These are phyloP conservation scores for Glomus cerebriforme DNA, from an alignment of 192 early-diverging fungal species.

Conservation along the genomic window DNA sequence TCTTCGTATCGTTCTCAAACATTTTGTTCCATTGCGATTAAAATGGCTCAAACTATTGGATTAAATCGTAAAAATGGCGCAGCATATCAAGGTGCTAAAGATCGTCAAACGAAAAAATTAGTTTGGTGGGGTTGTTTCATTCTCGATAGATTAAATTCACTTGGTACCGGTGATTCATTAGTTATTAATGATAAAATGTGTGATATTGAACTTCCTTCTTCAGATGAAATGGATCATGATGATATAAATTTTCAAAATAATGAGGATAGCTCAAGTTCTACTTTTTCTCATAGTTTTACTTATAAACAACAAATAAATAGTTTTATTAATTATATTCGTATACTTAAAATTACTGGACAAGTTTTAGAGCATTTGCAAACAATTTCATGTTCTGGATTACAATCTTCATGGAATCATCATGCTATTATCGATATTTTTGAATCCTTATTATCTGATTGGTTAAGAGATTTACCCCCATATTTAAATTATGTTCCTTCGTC, in stretches of 20 bases:
- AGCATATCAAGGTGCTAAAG: background rate
- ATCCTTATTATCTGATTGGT: constrained; percentile 43
- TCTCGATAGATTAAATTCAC: constrained; percentile 33
- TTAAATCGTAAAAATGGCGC: constrained; percentile 35
- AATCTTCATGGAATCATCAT: constrained; percentile 39
- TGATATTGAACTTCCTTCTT: constrained; percentile 31
- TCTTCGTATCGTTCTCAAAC: constrained; percentile 42
- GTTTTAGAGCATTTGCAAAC: constrained; percentile 49
- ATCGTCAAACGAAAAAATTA: constrained; percentile 30
- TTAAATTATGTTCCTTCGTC: constrained; percentile 38
- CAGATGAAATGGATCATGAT: constrained; percentile 20
- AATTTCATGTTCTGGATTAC: background rate
- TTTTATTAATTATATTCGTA: constrained; percentile 51
- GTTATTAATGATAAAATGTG: constrained; percentile 42
- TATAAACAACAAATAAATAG: constrained; percentile 18
- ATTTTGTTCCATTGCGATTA: constrained; percentile 46
- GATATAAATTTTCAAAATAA: background rate
- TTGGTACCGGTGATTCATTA: constrained; percentile 51
- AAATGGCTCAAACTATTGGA: constrained; percentile 49
- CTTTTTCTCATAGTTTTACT: background rate
- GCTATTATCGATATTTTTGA: constrained; percentile 44
- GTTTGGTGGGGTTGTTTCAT: constrained; percentile 30
- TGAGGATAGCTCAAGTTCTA: constrained; percentile 7
- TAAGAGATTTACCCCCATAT: constrained; percentile 43
- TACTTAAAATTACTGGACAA: constrained; percentile 50